Percentiles rank a stretch among this genome's conserved stretches.
phyloP scores from a whole-genome alignment of 768 basidiomycete genomes.

The Lentinula raphanica region DNA sequence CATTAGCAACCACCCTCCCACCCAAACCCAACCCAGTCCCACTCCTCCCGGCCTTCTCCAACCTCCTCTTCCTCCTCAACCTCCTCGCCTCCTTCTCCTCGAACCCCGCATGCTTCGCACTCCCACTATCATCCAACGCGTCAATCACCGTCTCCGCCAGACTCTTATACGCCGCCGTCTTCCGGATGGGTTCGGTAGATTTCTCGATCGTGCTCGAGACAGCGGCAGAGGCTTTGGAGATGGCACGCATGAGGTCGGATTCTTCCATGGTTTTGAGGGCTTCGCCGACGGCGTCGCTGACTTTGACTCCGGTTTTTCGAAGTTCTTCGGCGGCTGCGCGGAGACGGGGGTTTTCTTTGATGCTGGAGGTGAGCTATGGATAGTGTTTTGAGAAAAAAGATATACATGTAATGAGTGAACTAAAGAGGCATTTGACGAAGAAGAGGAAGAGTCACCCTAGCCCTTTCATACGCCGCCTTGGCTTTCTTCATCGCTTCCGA shows the following conservation, averaged over 20 bases:
- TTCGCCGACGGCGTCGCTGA: constrained; percentile 90
- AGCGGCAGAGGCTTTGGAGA: constrained; percentile 79
- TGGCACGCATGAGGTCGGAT: constrained; percentile 84
- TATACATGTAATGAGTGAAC: constrained; percentile 8
- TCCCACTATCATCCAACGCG: constrained; percentile 89
- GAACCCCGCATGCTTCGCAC: constrained; percentile 91
- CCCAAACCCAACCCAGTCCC: constrained; percentile 46
- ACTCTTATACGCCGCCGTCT: constrained; percentile 91
- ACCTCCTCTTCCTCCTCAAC: constrained; percentile 68
- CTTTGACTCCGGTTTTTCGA: constrained; percentile 81
- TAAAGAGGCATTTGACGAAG: background rate
- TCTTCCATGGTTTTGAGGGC: constrained; percentile 93
- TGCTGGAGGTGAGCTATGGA: constrained; percentile 89
- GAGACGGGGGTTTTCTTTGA: constrained; percentile 91
- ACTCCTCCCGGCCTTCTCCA: constrained; percentile 79
- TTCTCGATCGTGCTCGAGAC: constrained; percentile 82
- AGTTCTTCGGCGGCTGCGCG: constrained; percentile 92
- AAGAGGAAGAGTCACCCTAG: constrained; percentile 59
- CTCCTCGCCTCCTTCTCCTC: constrained; percentile 92
- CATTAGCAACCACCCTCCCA: constrained; percentile 60
- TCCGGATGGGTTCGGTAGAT: constrained; percentile 94
- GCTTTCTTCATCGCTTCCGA: constrained; percentile 94
- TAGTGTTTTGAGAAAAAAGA: too few species aligned
- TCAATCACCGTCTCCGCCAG: constrained; percentile 86
- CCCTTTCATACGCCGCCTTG: constrained; percentile 87